Percentiles rank a stretch among this genome's conserved stretches.
phyloP scores from a whole-genome alignment of 179 eudicot genomes.

The Silene noctiflora region DNA sequence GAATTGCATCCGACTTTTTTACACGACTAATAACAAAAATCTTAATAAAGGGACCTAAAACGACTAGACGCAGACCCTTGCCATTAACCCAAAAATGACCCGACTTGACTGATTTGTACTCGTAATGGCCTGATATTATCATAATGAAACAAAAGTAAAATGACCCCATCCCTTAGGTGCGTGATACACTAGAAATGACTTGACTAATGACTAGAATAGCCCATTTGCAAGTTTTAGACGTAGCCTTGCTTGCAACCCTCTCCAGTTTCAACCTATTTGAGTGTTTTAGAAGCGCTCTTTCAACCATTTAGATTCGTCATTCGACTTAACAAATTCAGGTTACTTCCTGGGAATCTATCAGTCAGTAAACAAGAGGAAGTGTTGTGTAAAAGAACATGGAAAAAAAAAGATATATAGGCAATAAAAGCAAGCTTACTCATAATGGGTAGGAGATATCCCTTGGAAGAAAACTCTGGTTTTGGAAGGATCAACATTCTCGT shows the following conservation, averaged over 20 bases:
- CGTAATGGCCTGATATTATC: too few relatives aligned
- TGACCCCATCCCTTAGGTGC: too few relatives aligned
- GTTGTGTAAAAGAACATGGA: neutral
- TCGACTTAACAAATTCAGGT: neutral
- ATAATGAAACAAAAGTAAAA: too few relatives aligned
- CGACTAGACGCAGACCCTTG: too few relatives aligned
- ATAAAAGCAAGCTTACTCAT: conserved; percentile 49
- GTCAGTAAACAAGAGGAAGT: neutral
- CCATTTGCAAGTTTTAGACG: neutral
- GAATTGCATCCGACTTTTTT: too few relatives aligned
- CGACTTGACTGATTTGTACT: too few relatives aligned
- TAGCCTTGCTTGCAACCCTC: neutral
- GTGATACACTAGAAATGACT: too few relatives aligned
- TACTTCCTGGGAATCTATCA: neutral
- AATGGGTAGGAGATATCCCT: conserved; percentile 94
- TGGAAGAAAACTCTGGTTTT: conserved; percentile 86
- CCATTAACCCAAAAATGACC: too few relatives aligned
- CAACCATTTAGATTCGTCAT: neutral
- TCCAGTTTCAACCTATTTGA: neutral
- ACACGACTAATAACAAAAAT: too few relatives aligned
- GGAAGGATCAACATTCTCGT: conserved; percentile 52
- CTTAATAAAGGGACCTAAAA: too few relatives aligned
- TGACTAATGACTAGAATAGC: too few relatives aligned
- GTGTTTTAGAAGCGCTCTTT: neutral
- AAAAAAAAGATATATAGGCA: neutral